Base-by-base conservation (phyloP, 208 protist species). In the Acanthamoeba healyi region DNA sequence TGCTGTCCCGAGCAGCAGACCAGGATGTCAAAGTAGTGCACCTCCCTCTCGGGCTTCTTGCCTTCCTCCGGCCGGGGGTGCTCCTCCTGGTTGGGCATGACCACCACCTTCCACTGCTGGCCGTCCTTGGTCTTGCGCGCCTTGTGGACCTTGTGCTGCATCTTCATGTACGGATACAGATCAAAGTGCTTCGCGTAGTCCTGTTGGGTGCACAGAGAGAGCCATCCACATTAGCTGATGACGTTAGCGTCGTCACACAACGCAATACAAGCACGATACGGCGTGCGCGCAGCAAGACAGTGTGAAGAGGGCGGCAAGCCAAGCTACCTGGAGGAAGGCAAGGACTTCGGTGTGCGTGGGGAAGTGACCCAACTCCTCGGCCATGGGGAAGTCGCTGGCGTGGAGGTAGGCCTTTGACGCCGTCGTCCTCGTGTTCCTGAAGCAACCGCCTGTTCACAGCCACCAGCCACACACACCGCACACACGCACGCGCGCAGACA, bases 1-100 rank as follows among this genome's bases (percentile, higher is more conserved):
- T 92, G 87, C 49, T 92, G 87, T 32, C 87, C 87, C 56, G 87
- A 92, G 38, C 87, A 92, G 63, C 54, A 70, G 38, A 77, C 87
- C 26, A 92, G 15, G 34, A 92, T 46, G 65, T 92, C 87, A 24
- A 77, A 92, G 56, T 92, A 24, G 42, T 89, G 58, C 34, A 89
- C 58, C 58, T 89, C 82, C 9, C 26, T 40, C 82, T 42, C 49
- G 63, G 79, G 29, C 36, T 61, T 10, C 10, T 29, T 42, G 51
- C n/a, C n/a, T 12, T 46, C 2, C 79, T 87, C 38, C n/a, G n/a
- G n/a, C n/a, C n/a, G n/a, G n/a, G n/a, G n/a, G n/a, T n/a, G n/a
- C 22, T n/a, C 40, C 38, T 65, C 82, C 9, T 65, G 51, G 51
- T 65, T 65, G 82, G 70, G 70, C 70, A 65, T 58, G 9, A 89